Percentiles rank a stretch among this genome's conserved stretches.
Evolutionary conservation across 2,329 filamentous ascomycete genomes (phyloP).

Genomic region (Didymella sp.): DNA sequence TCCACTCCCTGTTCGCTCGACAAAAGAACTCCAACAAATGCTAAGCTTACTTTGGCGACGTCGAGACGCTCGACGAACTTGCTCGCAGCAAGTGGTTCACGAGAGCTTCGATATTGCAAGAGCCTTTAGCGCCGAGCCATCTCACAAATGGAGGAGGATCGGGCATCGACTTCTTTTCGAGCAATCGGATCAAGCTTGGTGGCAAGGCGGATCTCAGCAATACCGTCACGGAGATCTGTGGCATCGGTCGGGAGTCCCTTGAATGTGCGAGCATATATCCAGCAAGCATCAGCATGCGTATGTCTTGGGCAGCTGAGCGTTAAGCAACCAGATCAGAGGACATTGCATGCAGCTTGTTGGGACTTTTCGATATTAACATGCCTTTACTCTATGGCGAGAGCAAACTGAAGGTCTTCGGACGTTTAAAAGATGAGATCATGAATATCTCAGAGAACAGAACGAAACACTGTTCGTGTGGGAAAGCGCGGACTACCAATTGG

Average conservation of each 20-base stretch:
- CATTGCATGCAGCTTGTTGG: constrained; percentile 31
- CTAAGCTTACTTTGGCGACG: constrained; percentile 26
- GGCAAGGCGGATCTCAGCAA: constrained; percentile 1
- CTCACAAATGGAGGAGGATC: not conserved
- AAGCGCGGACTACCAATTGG: constrained; percentile 1
- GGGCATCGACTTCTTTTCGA: constrained; percentile 21
- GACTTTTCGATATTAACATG: constrained; percentile 32
- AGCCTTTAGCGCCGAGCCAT: constrained; percentile 25
- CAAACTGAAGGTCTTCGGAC: constrained; percentile 20
- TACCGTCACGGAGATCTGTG: constrained; percentile 4
- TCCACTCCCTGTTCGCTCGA: constrained; percentile 30
- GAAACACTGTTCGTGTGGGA: constrained; percentile 31
- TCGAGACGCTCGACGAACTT: not conserved
- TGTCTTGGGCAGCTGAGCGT: constrained; percentile 31
- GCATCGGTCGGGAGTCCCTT: constrained; percentile 14
- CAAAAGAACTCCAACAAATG: constrained; percentile 23
- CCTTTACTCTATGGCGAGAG: constrained; percentile 31
- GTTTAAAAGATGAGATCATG: constrained; percentile 38
- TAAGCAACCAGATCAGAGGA: constrained; percentile 30
- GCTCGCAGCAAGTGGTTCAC: constrained; percentile 23
- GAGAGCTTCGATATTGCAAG: constrained; percentile 30
- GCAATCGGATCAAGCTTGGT: constrained; percentile 17
- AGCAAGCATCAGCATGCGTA: constrained; percentile 26
- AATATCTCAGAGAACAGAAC: constrained; percentile 28
- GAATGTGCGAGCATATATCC: constrained; percentile 3